Evolutionary conservation across 805 yeast species (phyloP).

Genomic region (Metschnikowia shivogae): DNA sequence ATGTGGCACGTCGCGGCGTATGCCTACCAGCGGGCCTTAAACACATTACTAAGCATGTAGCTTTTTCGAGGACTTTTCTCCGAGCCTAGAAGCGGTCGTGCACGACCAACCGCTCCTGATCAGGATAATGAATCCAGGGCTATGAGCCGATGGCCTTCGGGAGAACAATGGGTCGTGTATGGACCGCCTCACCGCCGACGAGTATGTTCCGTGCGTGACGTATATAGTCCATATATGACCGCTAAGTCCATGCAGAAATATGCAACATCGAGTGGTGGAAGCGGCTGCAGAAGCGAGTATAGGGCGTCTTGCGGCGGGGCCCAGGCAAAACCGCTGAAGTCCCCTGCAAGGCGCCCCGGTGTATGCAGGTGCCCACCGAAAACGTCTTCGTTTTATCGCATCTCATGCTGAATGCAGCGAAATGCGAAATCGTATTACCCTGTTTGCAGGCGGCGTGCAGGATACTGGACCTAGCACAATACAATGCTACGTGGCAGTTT

Average conservation of each 20-base stretch:
- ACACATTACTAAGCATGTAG: too few species aligned
- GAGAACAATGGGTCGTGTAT: too few species aligned
- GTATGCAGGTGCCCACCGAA: not conserved
- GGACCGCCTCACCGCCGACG: not conserved
- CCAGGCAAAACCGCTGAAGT: not conserved
- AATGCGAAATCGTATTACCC: not conserved
- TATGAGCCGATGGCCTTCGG: too few species aligned
- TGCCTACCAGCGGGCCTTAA: too few species aligned
- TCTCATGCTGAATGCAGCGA: not conserved
- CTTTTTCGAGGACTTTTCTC: too few species aligned
- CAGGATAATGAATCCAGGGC: too few species aligned
- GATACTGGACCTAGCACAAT: not conserved
- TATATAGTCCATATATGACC: not conserved
- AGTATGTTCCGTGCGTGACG: not conserved
- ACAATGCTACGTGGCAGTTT: too few species aligned
- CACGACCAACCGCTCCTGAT: too few species aligned
- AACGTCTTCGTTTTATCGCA: not conserved
- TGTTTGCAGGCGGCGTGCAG: not conserved
- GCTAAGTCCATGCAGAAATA: not conserved
- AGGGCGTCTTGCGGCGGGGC: not conserved
- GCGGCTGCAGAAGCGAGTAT: not conserved
- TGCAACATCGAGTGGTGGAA: not conserved
- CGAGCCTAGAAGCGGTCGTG: too few species aligned
- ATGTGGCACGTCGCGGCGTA: too few species aligned
- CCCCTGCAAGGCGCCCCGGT: conserved; percentile 1